Percentiles rank a stretch among this genome's conserved stretches.
Evolutionary conservation across 2,329 filamentous ascomycete genomes (phyloP).

Genomic region (Macrophomina pseudophaseolina): DNA sequence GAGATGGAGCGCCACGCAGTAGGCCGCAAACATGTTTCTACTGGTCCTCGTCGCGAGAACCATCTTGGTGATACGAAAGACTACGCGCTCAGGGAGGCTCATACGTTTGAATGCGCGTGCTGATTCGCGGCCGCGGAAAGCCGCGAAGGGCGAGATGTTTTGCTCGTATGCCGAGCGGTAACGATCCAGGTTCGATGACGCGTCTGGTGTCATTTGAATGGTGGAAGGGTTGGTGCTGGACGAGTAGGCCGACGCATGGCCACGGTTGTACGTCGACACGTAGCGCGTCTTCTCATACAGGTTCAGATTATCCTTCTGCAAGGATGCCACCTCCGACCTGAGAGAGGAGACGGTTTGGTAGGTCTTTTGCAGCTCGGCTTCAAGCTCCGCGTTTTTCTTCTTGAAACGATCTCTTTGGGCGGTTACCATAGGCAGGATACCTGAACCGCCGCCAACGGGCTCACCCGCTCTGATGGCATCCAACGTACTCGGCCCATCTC

Average conservation of each 20-base stretch:
- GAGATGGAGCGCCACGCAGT: slow-evolving; percentile 86
- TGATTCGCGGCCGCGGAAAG: slow-evolving; percentile 92
- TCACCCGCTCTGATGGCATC: slow-evolving; percentile 68
- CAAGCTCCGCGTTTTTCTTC: slow-evolving; percentile 89
- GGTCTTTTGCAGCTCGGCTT: slow-evolving; percentile 84
- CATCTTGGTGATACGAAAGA: slow-evolving; percentile 89
- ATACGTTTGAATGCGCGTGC: slow-evolving; percentile 90
- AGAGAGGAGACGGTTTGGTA: slow-evolving; percentile 84
- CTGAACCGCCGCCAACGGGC: slow-evolving; percentile 75
- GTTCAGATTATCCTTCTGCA: slow-evolving; percentile 95
- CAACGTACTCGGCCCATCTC: slow-evolving; percentile 40
- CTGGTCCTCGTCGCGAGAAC: slow-evolving; percentile 89
- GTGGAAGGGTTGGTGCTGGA: slow-evolving; percentile 78
- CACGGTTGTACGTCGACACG: slow-evolving; percentile 88
- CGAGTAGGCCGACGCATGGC: slow-evolving; percentile 59
- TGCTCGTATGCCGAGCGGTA: slow-evolving; percentile 94
- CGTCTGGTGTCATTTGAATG: slow-evolving; percentile 64
- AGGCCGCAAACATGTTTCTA: slow-evolving; percentile 90
- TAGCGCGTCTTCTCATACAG: slow-evolving; percentile 98
- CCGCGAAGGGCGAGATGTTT: slow-evolving; percentile 93
- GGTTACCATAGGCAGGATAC: slow-evolving; percentile 96
- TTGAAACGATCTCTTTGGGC: slow-evolving; percentile 98
- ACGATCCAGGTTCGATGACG: slow-evolving; percentile 72
- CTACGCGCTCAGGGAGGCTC: slow-evolving; percentile 85
- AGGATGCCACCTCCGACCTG: slow-evolving; percentile 84